A percentile compares a stretch with the other conserved stretches of the same genome.
Evolutionary conservation across 352 stramenopile genomes (phyloP).

Genomic region (Phytophthora foliorum): DNA sequence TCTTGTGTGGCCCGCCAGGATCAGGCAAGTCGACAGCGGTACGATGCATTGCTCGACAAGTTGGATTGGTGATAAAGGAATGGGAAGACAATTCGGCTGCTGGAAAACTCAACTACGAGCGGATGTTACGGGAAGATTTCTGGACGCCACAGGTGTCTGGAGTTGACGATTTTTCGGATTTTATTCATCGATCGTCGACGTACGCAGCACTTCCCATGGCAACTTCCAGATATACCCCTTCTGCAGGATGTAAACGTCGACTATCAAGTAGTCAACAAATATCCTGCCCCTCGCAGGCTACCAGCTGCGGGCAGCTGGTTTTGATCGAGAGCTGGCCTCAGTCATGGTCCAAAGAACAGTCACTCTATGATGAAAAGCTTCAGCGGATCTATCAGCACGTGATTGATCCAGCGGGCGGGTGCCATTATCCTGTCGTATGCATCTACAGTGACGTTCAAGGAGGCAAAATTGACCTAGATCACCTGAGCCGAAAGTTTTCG

Average conservation of each 20-base stretch:
- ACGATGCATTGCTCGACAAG: conserved; percentile 56
- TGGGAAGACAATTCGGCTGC: conserved; percentile 80
- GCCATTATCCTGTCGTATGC: conserved; percentile 72
- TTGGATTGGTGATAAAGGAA: conserved; percentile 65
- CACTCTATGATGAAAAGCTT: conserved; percentile 64
- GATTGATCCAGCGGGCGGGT: conserved; percentile 47
- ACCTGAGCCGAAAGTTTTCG: conserved; percentile 76
- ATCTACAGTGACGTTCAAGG: conserved; percentile 88
- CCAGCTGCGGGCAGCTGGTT: conserved; percentile 56
- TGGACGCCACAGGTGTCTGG: conserved; percentile 55
- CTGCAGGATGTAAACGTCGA: conserved; percentile 30
- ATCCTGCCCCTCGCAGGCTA: not conserved
- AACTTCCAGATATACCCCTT: conserved; percentile 27
- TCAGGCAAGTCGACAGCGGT: conserved; percentile 87
- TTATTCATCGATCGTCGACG: conserved; percentile 74
- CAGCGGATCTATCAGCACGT: conserved; percentile 63
- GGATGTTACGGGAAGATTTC: conserved; percentile 62
- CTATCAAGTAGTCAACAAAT: conserved; percentile 20
- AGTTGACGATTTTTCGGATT: conserved; percentile 83
- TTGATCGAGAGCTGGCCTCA: conserved; percentile 84
- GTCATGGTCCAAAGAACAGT: conserved; percentile 50
- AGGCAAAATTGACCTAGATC: conserved; percentile 71
- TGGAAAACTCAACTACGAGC: conserved; percentile 62
- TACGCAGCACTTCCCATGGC: conserved; percentile 70
- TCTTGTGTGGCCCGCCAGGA: conserved; percentile 84